Percentiles rank a stretch among this genome's conserved stretches.
These are phyloP conservation scores for Penicillium concentricum DNA, from an alignment of 2,329 filamentous ascomycete genomes.

Conservation along the genomic window DNA sequence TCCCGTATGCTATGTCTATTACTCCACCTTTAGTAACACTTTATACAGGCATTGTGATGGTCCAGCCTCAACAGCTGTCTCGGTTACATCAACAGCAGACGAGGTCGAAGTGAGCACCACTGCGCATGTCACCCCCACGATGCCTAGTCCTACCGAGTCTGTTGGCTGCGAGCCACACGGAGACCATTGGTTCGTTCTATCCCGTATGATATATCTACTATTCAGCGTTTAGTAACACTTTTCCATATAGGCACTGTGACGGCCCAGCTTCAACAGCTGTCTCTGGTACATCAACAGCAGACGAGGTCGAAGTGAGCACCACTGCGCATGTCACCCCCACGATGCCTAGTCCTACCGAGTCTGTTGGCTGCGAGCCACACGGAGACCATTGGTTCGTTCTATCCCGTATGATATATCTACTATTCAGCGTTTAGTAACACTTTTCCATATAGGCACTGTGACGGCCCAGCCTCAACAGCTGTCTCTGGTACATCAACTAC, in stretches of 20 bases:
- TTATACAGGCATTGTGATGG: constrained; percentile 32
- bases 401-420: background rate
- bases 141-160: constrained; percentile 34
- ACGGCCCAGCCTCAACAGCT: constrained; percentile 23
- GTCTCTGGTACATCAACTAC: background rate
- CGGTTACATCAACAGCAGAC: background rate
- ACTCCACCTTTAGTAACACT: background rate
- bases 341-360: constrained; percentile 35
- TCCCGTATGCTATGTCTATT: background rate
- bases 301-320: background rate
- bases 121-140: background rate
- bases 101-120: background rate
- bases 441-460: constrained; percentile 29
- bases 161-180: constrained; percentile 27
- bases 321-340: background rate
- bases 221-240: background rate
- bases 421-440: background rate
- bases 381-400: constrained; percentile 29
- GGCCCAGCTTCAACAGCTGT: constrained; percentile 21
- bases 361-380: constrained; percentile 26
- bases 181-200: constrained; percentile 26
- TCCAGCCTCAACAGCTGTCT: constrained; percentile 16
- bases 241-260: constrained; percentile 30
- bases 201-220: background rate
- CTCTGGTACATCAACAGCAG: background rate